Conservation (phyloP, 2,329 filamentous ascomycete species). For the Trichoderma cornu-damae region DNA sequence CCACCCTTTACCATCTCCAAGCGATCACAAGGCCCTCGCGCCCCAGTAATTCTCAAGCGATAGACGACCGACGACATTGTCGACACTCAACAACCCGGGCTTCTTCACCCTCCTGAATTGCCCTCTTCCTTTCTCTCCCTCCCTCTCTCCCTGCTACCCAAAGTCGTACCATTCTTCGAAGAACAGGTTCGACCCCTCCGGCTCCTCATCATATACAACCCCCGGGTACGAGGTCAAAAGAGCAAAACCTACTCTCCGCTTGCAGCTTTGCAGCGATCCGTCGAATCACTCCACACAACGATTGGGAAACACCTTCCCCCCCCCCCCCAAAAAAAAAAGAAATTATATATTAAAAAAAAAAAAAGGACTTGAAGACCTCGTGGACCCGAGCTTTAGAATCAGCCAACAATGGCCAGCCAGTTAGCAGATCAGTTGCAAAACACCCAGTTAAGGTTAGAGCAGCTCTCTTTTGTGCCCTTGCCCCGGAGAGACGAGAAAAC, state of each 20-base stretch:
- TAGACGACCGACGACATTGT: constrained; percentile 5
- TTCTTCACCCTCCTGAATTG: constrained; percentile 14
- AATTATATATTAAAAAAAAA: no score
- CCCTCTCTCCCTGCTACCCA: constrained; percentile 10
- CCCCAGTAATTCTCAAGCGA: constrained; percentile 11
- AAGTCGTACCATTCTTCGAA: constrained; percentile 8
- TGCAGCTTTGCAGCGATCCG: constrained; percentile 24
- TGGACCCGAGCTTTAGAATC: constrained; percentile 28
- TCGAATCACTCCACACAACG: constrained; percentile 7
- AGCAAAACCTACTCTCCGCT: not conserved
- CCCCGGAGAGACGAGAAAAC: not conserved
- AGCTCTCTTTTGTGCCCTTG: constrained; percentile 18
- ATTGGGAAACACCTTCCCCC: no score
- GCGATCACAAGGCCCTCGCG: constrained; percentile 11
- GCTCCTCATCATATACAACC: not conserved
- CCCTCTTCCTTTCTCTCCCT: not conserved
- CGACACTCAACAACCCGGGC: constrained; percentile 2
- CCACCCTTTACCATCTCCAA: constrained; percentile 4
- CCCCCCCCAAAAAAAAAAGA: no score
- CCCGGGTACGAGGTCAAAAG: constrained; percentile 5
- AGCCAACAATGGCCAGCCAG: constrained; percentile 40
- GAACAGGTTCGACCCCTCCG: not conserved
- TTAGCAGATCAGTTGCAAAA: constrained; percentile 42
- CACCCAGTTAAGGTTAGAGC: constrained; percentile 39
- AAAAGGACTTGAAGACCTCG: constrained; percentile 23